A percentile compares a stretch with the other conserved stretches of the same genome.
Evolutionary conservation across 139 green algal genomes (phyloP).

Genomic region (Desmodesmus armatus): DNA sequence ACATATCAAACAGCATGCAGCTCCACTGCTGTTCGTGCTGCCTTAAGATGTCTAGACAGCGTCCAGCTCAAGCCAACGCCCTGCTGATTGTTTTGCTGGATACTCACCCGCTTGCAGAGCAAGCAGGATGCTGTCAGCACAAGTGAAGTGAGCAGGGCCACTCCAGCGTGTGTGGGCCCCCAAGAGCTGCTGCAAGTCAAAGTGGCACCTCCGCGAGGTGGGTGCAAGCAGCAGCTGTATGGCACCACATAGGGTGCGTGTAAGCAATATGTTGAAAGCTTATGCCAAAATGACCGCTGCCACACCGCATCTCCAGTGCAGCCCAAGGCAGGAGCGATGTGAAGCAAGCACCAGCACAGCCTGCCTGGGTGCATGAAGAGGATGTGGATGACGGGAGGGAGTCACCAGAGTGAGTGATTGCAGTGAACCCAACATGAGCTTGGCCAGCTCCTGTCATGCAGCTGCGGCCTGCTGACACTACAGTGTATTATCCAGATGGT

Average conservation of each 20-base stretch:
- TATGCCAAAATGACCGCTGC: background rate
- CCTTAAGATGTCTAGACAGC: no score
- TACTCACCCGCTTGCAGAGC: background rate
- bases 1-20: background rate
- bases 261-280: background rate
- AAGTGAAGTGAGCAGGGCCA: constrained; percentile 5
- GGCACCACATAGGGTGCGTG: no score
- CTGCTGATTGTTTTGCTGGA: background rate
- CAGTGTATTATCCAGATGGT: no score
- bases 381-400: constrained; percentile 65
- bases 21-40: background rate
- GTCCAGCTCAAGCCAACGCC: no score
- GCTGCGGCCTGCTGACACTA: no score
- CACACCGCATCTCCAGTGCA: constrained; percentile 22
- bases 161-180: constrained; percentile 58
- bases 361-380: background rate
- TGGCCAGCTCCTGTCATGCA: no score
- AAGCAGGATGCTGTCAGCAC: background rate
- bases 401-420: constrained; percentile 57
- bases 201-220: constrained; percentile 59
- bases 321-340: constrained; percentile 66
- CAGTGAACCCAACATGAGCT: no score
- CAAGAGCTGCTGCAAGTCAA: constrained; percentile 65
- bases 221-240: background rate
- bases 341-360: constrained; percentile 46